Evolutionary conservation across 2,329 filamentous ascomycete genomes (phyloP).

Genomic region (Stagonosporopsis cucurbitacearum): DNA sequence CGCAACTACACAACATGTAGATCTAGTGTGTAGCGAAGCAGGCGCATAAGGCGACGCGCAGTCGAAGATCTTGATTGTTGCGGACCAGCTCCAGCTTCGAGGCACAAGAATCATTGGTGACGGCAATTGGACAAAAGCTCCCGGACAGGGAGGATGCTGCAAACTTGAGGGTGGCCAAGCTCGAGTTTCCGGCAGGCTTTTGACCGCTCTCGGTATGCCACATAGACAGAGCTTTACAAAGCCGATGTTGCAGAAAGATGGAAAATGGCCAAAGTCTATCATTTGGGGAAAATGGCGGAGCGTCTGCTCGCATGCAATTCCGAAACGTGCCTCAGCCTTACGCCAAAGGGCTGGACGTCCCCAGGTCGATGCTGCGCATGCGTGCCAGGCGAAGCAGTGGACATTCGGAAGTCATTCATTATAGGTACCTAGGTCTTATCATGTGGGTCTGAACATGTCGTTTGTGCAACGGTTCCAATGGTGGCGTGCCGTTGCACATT

Average conservation of each 20-base stretch:
- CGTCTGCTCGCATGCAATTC: conserved; percentile 1
- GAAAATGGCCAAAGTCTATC: neutral
- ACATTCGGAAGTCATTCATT: conserved; percentile 9
- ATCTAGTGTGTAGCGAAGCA: neutral
- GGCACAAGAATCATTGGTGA: neutral
- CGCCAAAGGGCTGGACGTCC: conserved; percentile 11
- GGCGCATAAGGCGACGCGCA: neutral
- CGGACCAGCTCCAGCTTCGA: neutral
- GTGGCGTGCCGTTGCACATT: conserved; percentile 22
- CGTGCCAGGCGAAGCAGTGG: conserved; percentile 23
- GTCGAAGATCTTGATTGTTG: neutral
- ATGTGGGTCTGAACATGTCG: conserved; percentile 16
- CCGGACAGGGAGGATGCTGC: neutral
- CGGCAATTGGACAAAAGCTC: neutral
- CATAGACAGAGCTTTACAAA: neutral
- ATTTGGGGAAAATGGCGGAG: neutral
- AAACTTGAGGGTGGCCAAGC: neutral
- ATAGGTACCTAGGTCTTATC: conserved; percentile 6
- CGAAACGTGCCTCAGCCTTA: conserved; percentile 3
- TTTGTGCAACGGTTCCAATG: conserved; percentile 23
- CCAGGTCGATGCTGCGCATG: conserved; percentile 20
- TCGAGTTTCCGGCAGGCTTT: neutral
- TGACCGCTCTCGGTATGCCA: neutral
- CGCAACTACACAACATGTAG: conserved; percentile 1
- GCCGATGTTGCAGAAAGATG: neutral